These are phyloP conservation scores for Beta macrorhiza DNA, from an alignment of 179 eudicot genomes.

Conservation along the genomic window DNA sequence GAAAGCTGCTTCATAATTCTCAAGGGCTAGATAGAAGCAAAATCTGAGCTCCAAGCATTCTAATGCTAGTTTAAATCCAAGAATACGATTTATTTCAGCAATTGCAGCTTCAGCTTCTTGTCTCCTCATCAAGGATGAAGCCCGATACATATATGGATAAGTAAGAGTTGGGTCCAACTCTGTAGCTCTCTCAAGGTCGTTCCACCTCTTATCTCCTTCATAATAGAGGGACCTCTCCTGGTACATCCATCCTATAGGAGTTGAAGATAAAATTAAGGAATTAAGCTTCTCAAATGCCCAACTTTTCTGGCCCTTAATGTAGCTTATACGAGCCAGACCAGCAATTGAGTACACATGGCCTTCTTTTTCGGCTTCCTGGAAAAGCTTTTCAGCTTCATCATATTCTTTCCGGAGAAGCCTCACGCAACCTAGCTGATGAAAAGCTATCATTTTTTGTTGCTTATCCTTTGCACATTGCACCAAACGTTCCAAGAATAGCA, in stretches of 20 bases:
- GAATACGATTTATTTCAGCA: conserved; percentile 76
- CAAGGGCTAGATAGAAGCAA: conserved; percentile 81
- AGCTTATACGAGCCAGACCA: conserved; percentile 73
- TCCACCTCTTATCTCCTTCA: conserved; percentile 62
- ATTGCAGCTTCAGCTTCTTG: conserved; percentile 70
- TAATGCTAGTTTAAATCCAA: conserved; percentile 86
- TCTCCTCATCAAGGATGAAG: conserved; percentile 77
- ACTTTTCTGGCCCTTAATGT: conserved; percentile 53
- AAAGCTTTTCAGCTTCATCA: conserved; percentile 57
- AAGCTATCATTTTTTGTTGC: conserved; percentile 65
- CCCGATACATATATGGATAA: conserved; percentile 95
- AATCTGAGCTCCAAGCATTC: conserved; percentile 93
- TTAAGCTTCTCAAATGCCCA: conserved; percentile 60
- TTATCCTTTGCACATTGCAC: conserved; percentile 57
- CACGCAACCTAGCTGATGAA: conserved; percentile 80
- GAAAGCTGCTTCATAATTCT: conserved; percentile 77
- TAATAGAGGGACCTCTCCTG: conserved; percentile 92
- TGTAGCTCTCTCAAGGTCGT: conserved; percentile 80
- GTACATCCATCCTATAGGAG: conserved; percentile 92
- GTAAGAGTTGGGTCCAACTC: conserved; percentile 90
- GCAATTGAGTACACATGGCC: conserved; percentile 81
- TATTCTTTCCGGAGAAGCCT: conserved; percentile 76
- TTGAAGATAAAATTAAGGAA: conserved; percentile 53
- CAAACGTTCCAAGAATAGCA: conserved; percentile 56
- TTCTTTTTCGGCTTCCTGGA: conserved; percentile 58